A percentile compares a stretch with the other conserved stretches of the same genome.
phyloP scores from a whole-genome alignment of 352 stramenopile genomes.

The Phytophthora europaea region DNA sequence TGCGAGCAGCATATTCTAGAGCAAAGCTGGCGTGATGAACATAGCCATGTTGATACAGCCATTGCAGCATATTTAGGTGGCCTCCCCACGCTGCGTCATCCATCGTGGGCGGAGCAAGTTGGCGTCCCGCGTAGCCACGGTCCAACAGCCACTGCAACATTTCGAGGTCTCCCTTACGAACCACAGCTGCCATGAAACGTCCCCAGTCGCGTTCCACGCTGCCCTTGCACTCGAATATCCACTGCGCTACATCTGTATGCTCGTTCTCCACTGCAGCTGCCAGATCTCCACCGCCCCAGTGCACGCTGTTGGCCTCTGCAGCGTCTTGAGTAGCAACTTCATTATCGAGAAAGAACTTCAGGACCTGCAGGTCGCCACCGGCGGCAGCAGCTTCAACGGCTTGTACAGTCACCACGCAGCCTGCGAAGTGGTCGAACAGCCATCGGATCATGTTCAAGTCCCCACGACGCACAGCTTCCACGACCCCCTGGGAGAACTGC shows the following conservation, averaged over 20 bases:
- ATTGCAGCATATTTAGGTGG: constrained; percentile 35
- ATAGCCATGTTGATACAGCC: constrained; percentile 40
- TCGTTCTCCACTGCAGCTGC: constrained; percentile 37
- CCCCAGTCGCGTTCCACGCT: constrained; percentile 35
- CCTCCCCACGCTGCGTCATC: constrained; percentile 39
- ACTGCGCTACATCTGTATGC: constrained; percentile 22
- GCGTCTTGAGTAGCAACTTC: constrained; percentile 1
- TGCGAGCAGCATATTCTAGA: constrained; percentile 46
- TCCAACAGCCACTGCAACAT: constrained; percentile 41
- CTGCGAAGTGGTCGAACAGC: constrained; percentile 36
- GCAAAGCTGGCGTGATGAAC: constrained; percentile 38
- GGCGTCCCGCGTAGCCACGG: constrained; percentile 32
- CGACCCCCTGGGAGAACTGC: constrained; percentile 36
- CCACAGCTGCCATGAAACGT: constrained; percentile 30
- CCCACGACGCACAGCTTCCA: constrained; percentile 21
- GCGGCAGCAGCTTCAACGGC: constrained; percentile 36
- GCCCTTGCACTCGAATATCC: constrained; percentile 38
- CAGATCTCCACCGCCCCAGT: constrained; percentile 39
- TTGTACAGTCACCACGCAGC: constrained; percentile 22
- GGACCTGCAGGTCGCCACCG: constrained; percentile 10
- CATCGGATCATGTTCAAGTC: constrained; percentile 32
- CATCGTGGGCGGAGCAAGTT: constrained; percentile 38
- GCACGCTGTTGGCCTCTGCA: constrained; percentile 13
- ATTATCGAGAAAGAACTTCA: constrained; percentile 32
- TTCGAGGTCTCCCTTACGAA: constrained; percentile 26